Conservation (phyloP, 371 early-diverging fungal species). For the Rhizopus delemar region DNA sequence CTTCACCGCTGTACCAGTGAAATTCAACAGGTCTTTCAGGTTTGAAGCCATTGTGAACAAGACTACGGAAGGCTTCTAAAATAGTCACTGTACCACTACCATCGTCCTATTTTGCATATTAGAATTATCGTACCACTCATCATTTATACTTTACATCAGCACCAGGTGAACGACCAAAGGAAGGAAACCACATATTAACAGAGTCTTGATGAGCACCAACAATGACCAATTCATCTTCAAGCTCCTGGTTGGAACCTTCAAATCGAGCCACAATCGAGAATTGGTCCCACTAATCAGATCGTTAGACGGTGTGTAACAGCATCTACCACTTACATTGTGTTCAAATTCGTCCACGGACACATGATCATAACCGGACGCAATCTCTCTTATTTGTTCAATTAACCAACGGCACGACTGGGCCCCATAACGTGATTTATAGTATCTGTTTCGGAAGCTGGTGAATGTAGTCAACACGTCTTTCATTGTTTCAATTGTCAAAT, state of each 20-base stretch:
- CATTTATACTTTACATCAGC: constrained; percentile 60
- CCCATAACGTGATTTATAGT: constrained; percentile 82
- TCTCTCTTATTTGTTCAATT: constrained; percentile 53
- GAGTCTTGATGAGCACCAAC: constrained; percentile 93
- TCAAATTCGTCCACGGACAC: constrained; percentile 76
- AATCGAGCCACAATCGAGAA: constrained; percentile 63
- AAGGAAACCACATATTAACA: constrained; percentile 84
- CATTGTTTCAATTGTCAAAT: constrained; percentile 67
- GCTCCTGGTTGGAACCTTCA: constrained; percentile 57
- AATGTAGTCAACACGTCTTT: constrained; percentile 66
- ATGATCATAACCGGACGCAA: constrained; percentile 51
- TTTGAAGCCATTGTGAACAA: constrained; percentile 68
- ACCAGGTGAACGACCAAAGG: constrained; percentile 82
- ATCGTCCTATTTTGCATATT: constrained; percentile 63
- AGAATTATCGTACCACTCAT: neutral
- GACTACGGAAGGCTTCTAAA: constrained; percentile 79
- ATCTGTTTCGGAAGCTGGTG: constrained; percentile 84
- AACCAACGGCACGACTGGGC: constrained; percentile 79
- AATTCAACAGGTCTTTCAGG: constrained; percentile 92
- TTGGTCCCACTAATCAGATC: constrained; percentile 45
- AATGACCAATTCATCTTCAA: constrained; percentile 73
- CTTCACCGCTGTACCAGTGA: constrained; percentile 94
- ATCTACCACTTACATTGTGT: constrained; percentile 51
- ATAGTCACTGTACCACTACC: constrained; percentile 89
- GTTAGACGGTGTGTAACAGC: neutral